A percentile compares a stretch with the other conserved stretches of the same genome.
Conservation (phyloP, 768 basidiomycete species). For the Cubamyces lactineus region DNA sequence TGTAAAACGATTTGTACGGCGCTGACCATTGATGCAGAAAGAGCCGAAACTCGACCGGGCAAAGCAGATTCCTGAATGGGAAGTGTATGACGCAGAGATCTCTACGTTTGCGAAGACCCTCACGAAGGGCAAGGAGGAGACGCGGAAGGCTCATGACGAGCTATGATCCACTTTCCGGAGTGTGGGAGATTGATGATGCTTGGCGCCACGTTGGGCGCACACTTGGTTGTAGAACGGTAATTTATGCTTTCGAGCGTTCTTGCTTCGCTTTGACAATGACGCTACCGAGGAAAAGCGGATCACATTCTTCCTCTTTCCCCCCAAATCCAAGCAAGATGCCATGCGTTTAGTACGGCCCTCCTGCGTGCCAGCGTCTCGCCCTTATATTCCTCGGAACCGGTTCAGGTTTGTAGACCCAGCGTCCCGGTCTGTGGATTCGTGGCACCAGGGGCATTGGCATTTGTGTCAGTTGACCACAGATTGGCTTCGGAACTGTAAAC, state of each 20-base stretch:
- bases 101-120: conserved; percentile 77
- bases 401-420: too few relatives aligned
- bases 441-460: too few relatives aligned
- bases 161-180: not conserved
- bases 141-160: conserved; percentile 6
- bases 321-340: too few relatives aligned
- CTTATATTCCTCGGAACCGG: too few relatives aligned
- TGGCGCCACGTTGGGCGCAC: not conserved
- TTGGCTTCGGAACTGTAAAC: too few relatives aligned
- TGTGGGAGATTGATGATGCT: not conserved
- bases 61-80: conserved; percentile 97
- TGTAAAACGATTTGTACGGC: not conserved
- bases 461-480: too few relatives aligned
- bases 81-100: conserved; percentile 90
- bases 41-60: conserved; percentile 95
- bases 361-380: too few relatives aligned
- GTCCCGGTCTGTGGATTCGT: too few relatives aligned
- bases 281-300: too few relatives aligned
- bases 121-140: conserved; percentile 44
- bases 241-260: not conserved
- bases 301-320: too few relatives aligned
- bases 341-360: too few relatives aligned
- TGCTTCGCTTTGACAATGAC: too few relatives aligned
- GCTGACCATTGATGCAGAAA: conserved; percentile 59
- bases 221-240: not conserved